These are phyloP conservation scores for Fusarium graminum DNA, from an alignment of 2,329 filamentous ascomycete species.

Conservation along the genomic window DNA sequence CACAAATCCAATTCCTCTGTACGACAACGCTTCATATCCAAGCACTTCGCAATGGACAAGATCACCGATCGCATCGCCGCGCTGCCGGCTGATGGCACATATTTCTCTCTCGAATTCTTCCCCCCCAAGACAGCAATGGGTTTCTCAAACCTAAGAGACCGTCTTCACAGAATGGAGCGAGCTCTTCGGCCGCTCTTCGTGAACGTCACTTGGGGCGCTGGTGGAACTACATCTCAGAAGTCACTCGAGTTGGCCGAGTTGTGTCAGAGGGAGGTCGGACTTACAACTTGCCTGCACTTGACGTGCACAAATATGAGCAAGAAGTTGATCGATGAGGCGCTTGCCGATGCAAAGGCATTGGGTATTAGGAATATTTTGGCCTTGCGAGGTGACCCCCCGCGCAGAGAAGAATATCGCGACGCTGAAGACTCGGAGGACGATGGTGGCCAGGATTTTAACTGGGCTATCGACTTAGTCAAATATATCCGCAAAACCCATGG, in stretches of 20 bases:
- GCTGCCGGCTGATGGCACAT: conserved; percentile 82
- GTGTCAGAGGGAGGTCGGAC: conserved; percentile 89
- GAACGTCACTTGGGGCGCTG: conserved; percentile 97
- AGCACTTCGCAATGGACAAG: conserved; percentile 73
- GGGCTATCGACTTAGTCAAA: conserved; percentile 87
- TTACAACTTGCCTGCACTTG: conserved; percentile 95
- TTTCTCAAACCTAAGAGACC: conserved; percentile 91
- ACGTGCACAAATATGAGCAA: conserved; percentile 99
- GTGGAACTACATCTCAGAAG: conserved; percentile 90
- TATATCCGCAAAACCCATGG: conserved; percentile 90
- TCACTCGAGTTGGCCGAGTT: conserved; percentile 95
- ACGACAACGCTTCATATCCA: background rate
- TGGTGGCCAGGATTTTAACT: conserved; percentile 83
- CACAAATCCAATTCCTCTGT: background rate
- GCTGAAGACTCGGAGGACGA: conserved; percentile 69
- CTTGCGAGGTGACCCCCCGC: conserved; percentile 88
- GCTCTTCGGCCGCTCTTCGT: conserved; percentile 93
- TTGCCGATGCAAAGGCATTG: conserved; percentile 90
- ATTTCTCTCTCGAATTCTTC: conserved; percentile 99
- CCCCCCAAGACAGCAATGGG: conserved; percentile 97
- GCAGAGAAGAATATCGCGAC: conserved; percentile 85
- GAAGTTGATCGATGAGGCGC: conserved; percentile 84
- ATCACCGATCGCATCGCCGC: conserved; percentile 96
- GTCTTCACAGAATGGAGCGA: conserved; percentile 93
- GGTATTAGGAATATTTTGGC: conserved; percentile 96